Base-by-base conservation (phyloP, 371 early-diverging fungal genomes). In the Mortierella sp. region DNA sequence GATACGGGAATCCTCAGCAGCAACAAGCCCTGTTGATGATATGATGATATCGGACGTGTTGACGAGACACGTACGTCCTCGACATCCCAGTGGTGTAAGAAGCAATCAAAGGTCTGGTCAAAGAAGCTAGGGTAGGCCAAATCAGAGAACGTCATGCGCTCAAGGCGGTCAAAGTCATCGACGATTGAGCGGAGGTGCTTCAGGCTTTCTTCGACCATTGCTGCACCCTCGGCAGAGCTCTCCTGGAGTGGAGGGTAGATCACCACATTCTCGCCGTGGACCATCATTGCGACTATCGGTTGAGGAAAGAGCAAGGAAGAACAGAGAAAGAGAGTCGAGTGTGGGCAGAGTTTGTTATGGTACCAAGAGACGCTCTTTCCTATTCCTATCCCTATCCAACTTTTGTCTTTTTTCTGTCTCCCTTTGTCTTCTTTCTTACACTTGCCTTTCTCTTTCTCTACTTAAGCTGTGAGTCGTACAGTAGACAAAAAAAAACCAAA, bases 31-130 rank as follows among this genome's bases (percentile, higher is more conserved):
- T 7, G 16, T 6, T 54, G 54, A 54, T 21, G 6, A 6, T 54
- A 6, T 54, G 54, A 24, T 54, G 21, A 54, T 21, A 21, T 3
- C 54, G 9, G 31, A 31, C 63, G 8, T 57, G 26, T 26, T 57
- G 57, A 57, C 57, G 24, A n/a, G 9, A 4, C 11, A 58, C 45
- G 60, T 58, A 63, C 58, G 60, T 38, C 44, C 26, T 58, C 75
- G 63, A 11, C 11, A 0, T 63, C 75, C 50, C 50, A 75, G 19
- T 60, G 24, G 48, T 48, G 47, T 28, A 63, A 28, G 50, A 63
- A 75, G 48, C 47, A 50, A 9, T 63, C 60, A 42, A 63, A 48
- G 52, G 68, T 50, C n/a, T 50, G 65, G 68, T 75, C 68, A 68
- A 50, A 75, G 48, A 68, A 24, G 45, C 65, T 26, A 0, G 75